Base-by-base conservation (phyloP, 257 asterid species). In the Dorcoceras hygrometricum region DNA sequence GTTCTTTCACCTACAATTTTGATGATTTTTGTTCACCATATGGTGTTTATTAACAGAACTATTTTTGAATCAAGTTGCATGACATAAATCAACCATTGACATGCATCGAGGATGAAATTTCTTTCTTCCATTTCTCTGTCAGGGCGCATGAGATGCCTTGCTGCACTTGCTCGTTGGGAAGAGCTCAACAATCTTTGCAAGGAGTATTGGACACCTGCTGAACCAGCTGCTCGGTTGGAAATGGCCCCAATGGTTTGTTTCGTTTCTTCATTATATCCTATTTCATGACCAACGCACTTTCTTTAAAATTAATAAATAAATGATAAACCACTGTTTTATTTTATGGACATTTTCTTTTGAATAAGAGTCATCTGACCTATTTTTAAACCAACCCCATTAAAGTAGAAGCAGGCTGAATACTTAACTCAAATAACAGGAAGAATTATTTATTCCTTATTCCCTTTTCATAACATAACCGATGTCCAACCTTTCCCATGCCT, bases 91-190 rank as follows among this genome's bases (percentile, higher is more conserved):
- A 36, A 66, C 69, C 27, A 70, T 63, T 14, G 1, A 34, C 43
- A 39, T 9, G 66, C 31, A 54, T 68, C 51, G 66, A 54, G 68
- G 68, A 58, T 71, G 59, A 48, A 23, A 20, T 70, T 31, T 59
- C 12, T 55, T 67, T 66, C 25, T 25, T 53, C 34, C 55, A 12
- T 63, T 57, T 75, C 56, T 70, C 34, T 68, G 24, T 43, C 80
- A 93, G 99, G 99, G 24, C 91, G 93, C 43, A 94, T 94, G 99
- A 83, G 97, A 73, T 94, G 97, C 80, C 99, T 94, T 72, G 96
- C 96, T 71, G 97, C 99, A 61, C 87, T 94, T 75, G 99, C 99
- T 54, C 95, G 96, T 58, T 94, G 97, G 97, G 99, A 94, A 78
- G 99, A 94, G 89, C 99, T 94, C 79, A 94, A 90, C 80, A 88